Conservation (phyloP, 148 eudicot species). For the Dysphania ambrosioides region DNA sequence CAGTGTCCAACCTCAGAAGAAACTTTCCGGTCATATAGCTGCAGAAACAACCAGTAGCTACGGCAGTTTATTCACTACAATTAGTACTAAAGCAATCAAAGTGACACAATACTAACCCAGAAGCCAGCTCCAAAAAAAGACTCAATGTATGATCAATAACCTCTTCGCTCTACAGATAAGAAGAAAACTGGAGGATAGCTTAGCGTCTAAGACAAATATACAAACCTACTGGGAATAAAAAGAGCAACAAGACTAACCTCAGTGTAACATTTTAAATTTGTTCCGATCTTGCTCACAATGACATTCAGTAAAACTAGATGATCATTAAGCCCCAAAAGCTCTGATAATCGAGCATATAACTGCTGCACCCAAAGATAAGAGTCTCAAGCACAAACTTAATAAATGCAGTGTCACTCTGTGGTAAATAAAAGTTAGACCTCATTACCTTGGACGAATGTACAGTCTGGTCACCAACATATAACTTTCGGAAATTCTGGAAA, state of each 20-base stretch:
- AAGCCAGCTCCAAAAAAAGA: slow-evolving; percentile 80
- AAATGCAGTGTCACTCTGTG: not conserved
- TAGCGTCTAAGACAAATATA: slow-evolving; percentile 7
- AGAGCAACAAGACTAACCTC: slow-evolving; percentile 43
- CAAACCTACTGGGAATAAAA: not conserved
- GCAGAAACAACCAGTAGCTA: slow-evolving; percentile 21
- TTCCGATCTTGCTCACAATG: slow-evolving; percentile 80
- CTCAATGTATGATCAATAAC: slow-evolving; percentile 79
- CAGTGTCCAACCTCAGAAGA: slow-evolving; percentile 79
- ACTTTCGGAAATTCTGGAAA: slow-evolving; percentile 71
- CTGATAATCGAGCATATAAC: slow-evolving; percentile 79
- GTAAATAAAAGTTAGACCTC: not conserved
- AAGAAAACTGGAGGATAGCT: slow-evolving; percentile 12
- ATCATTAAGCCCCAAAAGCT: slow-evolving; percentile 84
- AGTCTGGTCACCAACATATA: slow-evolving; percentile 82
- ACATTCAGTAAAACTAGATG: slow-evolving; percentile 74
- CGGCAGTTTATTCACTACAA: not conserved
- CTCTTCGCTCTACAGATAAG: slow-evolving; percentile 63
- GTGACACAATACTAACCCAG: slow-evolving; percentile 59
- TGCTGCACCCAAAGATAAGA: slow-evolving; percentile 54
- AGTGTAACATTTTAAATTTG: slow-evolving; percentile 78
- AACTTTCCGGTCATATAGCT: slow-evolving; percentile 95
- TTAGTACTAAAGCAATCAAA: slow-evolving; percentile 4
- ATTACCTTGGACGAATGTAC: slow-evolving; percentile 86
- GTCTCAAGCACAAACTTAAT: slow-evolving; percentile 18